A percentile compares a stretch with the other conserved stretches of the same genome.
phyloP scores from a whole-genome alignment of 2,329 filamentous ascomycete species.

The Cladosporium sp. region DNA sequence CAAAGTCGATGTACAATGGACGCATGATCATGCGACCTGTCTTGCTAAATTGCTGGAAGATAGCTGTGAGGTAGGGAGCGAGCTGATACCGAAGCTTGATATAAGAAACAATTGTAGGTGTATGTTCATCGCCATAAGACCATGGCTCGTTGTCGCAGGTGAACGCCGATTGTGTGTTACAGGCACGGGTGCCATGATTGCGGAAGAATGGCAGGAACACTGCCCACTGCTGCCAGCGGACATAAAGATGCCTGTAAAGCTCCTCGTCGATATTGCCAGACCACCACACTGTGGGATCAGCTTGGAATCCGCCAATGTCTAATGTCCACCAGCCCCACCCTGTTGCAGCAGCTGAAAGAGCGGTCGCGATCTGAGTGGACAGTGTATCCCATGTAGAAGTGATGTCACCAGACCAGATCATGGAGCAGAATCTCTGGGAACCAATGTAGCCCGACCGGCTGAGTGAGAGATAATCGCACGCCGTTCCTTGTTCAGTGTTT shows the following conservation, averaged over 20 bases:
- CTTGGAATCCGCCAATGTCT: constrained; percentile 30
- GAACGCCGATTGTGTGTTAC: constrained; percentile 30
- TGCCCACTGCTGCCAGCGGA: constrained; percentile 31
- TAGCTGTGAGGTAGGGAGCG: constrained; percentile 24
- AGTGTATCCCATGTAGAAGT: constrained; percentile 29
- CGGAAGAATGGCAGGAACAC: constrained; percentile 32
- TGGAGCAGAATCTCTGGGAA: constrained; percentile 30
- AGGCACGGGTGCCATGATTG: constrained; percentile 25
- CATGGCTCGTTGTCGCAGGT: constrained; percentile 36
- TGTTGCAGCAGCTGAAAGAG: constrained; percentile 26
- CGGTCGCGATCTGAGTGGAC: constrained; percentile 25
- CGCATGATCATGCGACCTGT: constrained; percentile 36
- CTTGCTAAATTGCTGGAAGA: constrained; percentile 6
- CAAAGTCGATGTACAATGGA: constrained; percentile 38
- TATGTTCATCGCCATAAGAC: constrained; percentile 27
- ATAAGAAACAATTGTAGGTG: constrained; percentile 28
- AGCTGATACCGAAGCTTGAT: constrained; percentile 29
- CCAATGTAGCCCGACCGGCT: constrained; percentile 30
- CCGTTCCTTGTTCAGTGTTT: constrained; percentile 20
- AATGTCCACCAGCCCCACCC: constrained; percentile 31
- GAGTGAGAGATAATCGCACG: constrained; percentile 27
- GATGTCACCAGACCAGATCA: constrained; percentile 32
- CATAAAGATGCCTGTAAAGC: constrained; percentile 28
- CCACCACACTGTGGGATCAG: constrained; percentile 34
- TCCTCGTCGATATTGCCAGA: constrained; percentile 29